A percentile compares a stretch with the other conserved stretches of the same genome.
Evolutionary conservation across 202 grass and related monocot genomes (phyloP).

Genomic region (Hordeum pubiflorum): DNA sequence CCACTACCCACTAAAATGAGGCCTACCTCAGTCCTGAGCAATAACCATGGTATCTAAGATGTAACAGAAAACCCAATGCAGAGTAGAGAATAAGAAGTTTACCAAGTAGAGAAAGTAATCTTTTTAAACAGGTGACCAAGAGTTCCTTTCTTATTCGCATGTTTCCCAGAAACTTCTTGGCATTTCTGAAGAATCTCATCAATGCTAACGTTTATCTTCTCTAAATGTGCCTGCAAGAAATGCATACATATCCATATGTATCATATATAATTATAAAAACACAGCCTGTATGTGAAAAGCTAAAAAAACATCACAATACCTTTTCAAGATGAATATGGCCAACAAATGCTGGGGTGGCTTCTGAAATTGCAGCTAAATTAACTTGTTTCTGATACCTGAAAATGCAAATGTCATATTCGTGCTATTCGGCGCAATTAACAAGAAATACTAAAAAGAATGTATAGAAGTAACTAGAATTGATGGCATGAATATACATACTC

Average conservation of each 20-base stretch:
- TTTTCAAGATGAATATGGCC: conserved; percentile 92
- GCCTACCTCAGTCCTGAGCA: background rate
- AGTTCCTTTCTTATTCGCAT: conserved; percentile 79
- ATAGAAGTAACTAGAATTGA: background rate
- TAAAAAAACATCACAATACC: conserved; percentile 37
- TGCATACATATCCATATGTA: background rate
- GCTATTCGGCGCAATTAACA: conserved; percentile 10
- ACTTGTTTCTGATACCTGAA: conserved; percentile 68
- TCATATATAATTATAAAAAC: background rate
- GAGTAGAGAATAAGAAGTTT: conserved; percentile 18
- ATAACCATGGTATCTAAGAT: background rate
- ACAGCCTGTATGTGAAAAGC: background rate
- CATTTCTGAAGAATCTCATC: conserved; percentile 68
- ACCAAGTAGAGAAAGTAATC: conserved; percentile 60
- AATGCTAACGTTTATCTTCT: conserved; percentile 55
- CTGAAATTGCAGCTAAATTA: conserved; percentile 41
- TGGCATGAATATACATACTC: conserved; percentile 51
- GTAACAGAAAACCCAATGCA: background rate
- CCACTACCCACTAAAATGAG: background rate
- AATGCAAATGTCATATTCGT: conserved; percentile 18
- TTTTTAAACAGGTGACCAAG: conserved; percentile 69
- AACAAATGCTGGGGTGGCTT: conserved; percentile 54
- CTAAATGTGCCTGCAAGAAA: conserved; percentile 55
- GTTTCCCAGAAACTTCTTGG: conserved; percentile 56
- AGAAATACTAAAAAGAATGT: background rate